Percentiles rank a stretch among this genome's conserved stretches.
phyloP scores from a whole-genome alignment of 176 grass and related monocot genomes.

The Elymus sibiricus region DNA sequence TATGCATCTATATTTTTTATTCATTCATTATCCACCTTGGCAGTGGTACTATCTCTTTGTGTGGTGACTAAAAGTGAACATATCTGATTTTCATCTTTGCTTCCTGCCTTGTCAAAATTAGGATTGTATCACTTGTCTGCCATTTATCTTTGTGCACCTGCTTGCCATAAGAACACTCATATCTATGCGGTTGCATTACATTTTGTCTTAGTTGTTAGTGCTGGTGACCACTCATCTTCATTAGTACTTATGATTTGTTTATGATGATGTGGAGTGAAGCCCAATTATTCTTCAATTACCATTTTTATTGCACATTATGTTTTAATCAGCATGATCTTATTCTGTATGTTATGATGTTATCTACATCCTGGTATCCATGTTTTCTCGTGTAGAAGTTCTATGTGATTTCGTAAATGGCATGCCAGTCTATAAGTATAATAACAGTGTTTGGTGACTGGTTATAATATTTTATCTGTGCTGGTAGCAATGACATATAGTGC shows the following conservation, averaged over 20 bases:
- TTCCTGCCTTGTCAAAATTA: not conserved
- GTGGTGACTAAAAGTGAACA: not conserved
- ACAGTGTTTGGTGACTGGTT: not conserved
- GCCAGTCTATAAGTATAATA: not conserved
- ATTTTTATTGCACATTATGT: not conserved
- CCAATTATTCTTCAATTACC: not conserved
- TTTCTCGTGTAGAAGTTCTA: not conserved
- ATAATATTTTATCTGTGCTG: not conserved
- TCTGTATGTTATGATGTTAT: not conserved
- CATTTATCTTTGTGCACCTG: not conserved
- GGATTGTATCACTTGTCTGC: not conserved
- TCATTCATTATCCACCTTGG: not conserved
- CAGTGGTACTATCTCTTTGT: not conserved
- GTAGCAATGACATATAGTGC: not conserved
- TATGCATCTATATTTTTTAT: not conserved
- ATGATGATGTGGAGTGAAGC: not conserved
- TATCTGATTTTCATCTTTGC: not conserved
- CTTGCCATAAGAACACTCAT: not conserved
- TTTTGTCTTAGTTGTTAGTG: slow-evolving; percentile 11
- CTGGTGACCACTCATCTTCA: not conserved
- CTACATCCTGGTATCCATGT: not conserved
- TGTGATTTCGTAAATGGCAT: slow-evolving; percentile 2
- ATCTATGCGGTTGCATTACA: not conserved
- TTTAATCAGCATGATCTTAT: not conserved
- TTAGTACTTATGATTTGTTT: not conserved